Conservation (phyloP, 192 early-diverging fungal species). For the Entomortierella chlamydospora region DNA sequence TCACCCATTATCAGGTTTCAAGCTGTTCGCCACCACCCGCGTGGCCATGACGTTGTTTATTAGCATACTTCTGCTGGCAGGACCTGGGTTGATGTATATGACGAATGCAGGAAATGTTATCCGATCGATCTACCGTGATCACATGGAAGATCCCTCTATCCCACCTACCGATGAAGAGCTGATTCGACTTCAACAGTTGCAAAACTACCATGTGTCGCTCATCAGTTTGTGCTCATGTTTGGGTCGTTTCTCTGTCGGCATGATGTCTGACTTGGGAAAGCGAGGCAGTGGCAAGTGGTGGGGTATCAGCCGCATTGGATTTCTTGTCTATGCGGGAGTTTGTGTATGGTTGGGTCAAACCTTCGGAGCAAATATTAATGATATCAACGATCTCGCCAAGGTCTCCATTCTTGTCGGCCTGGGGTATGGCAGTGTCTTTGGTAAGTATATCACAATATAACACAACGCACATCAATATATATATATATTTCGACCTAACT, state of each 20-base stretch:
- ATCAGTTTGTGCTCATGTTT: slow-evolving; percentile 58
- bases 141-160: slow-evolving; percentile 35
- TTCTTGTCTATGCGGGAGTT: slow-evolving; percentile 42
- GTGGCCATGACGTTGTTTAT: slow-evolving; percentile 37
- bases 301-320: slow-evolving; percentile 47
- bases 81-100: slow-evolving; percentile 57
- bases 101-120: slow-evolving; percentile 58
- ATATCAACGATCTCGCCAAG: slow-evolving; percentile 27
- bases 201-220: slow-evolving; percentile 57
- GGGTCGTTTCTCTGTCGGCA: slow-evolving; percentile 52
- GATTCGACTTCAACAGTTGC: slow-evolving; percentile 33
- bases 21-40: slow-evolving; percentile 31
- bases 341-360: slow-evolving; percentile 53
- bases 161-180: slow-evolving; percentile 37
- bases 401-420: slow-evolving; percentile 39
- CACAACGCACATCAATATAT: neutral
- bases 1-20: slow-evolving; percentile 16
- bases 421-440: slow-evolving; percentile 57
- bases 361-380: slow-evolving; percentile 27
- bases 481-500: no score
- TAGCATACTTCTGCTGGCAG: slow-evolving; percentile 33
- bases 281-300: slow-evolving; percentile 29
- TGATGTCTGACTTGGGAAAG: slow-evolving; percentile 56
- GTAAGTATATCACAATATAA: slow-evolving; percentile 7
- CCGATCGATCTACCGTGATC: slow-evolving; percentile 48